These are phyloP conservation scores for Glebionis coronaria DNA, from an alignment of 129 eudicot species.

Conservation along the genomic window DNA sequence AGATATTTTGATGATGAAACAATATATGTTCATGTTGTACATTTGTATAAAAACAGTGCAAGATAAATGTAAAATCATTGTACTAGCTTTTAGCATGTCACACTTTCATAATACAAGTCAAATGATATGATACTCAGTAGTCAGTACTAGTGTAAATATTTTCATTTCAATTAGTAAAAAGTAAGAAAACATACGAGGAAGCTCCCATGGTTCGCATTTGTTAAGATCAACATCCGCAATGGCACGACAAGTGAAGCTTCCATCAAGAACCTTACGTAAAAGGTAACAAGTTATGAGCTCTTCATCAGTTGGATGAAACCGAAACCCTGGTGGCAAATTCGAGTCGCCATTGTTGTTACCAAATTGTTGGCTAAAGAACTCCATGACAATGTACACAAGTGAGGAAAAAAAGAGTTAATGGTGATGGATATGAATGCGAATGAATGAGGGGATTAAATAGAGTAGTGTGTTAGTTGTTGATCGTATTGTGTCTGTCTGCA, in stretches of 20 bases:
- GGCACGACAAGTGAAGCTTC: slow-evolving; percentile 63
- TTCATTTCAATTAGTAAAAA: too few relatives aligned
- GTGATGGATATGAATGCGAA: background rate
- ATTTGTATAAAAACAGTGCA: too few relatives aligned
- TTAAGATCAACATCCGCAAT: slow-evolving; percentile 92
- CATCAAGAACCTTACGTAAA: slow-evolving; percentile 68
- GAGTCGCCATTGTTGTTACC: slow-evolving; percentile 32
- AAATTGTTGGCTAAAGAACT: slow-evolving; percentile 29
- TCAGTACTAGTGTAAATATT: background rate
- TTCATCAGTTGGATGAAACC: slow-evolving; percentile 96
- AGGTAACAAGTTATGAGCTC: slow-evolving; percentile 88
- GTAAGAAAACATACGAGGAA: slow-evolving; percentile 48
- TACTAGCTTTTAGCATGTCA: background rate
- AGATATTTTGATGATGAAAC: too few relatives aligned
- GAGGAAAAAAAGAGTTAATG: slow-evolving; percentile 22
- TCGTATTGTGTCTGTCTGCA: slow-evolving; percentile 17
- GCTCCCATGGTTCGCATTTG: slow-evolving; percentile 97
- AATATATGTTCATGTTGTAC: too few relatives aligned
- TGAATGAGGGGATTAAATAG: slow-evolving; percentile 15
- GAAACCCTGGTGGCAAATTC: slow-evolving; percentile 78
- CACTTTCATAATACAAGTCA: background rate
- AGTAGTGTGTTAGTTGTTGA: background rate
- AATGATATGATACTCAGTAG: too few relatives aligned
- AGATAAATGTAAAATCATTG: too few relatives aligned
- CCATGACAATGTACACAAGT: slow-evolving; percentile 28